Percentiles rank a stretch among this genome's conserved stretches.
phyloP scores from a whole-genome alignment of 192 early-diverging fungal genomes.

The Umbelopsis ramanniana region DNA sequence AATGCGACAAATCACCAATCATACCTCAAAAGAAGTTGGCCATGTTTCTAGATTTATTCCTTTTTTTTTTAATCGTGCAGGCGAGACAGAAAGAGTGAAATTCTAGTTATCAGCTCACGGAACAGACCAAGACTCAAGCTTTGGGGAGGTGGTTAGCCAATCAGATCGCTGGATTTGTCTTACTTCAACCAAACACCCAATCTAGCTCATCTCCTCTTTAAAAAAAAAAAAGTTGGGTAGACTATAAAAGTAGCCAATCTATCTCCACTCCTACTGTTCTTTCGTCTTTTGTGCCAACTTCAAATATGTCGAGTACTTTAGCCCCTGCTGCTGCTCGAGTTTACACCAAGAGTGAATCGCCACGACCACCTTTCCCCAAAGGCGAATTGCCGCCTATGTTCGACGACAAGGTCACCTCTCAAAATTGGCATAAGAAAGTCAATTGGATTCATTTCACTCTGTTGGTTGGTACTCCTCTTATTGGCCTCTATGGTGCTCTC shows the following conservation, averaged over 20 bases:
- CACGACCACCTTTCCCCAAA: constrained; percentile 34
- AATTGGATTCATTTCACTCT: constrained; percentile 74
- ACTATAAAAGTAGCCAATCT: constrained; percentile 4
- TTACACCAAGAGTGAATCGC: constrained; percentile 36
- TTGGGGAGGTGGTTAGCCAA: constrained; percentile 17
- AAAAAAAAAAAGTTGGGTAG: constrained; percentile 13
- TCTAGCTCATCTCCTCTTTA: constrained; percentile 7
- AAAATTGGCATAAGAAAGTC: constrained; percentile 61
- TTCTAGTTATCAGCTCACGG: background rate
- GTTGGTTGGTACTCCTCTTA: constrained; percentile 72
- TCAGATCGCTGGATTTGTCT: constrained; percentile 7
- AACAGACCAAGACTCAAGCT: constrained; percentile 15
- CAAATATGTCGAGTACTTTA: constrained; percentile 15
- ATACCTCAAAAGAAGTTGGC: too few relatives aligned
- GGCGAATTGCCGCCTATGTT: constrained; percentile 36
- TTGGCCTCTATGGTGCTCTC: constrained; percentile 79
- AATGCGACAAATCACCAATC: too few relatives aligned
- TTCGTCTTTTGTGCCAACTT: constrained; percentile 2
- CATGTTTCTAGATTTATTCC: too few relatives aligned
- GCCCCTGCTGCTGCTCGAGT: constrained; percentile 15
- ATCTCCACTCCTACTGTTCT: background rate
- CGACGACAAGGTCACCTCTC: constrained; percentile 48
- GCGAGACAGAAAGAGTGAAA: too few relatives aligned
- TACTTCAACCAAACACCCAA: constrained; percentile 6
- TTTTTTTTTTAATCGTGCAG: too few relatives aligned